Conservation (phyloP, 2,329 filamentous ascomycete genomes). For the Ophiostoma angusticollis region DNA sequence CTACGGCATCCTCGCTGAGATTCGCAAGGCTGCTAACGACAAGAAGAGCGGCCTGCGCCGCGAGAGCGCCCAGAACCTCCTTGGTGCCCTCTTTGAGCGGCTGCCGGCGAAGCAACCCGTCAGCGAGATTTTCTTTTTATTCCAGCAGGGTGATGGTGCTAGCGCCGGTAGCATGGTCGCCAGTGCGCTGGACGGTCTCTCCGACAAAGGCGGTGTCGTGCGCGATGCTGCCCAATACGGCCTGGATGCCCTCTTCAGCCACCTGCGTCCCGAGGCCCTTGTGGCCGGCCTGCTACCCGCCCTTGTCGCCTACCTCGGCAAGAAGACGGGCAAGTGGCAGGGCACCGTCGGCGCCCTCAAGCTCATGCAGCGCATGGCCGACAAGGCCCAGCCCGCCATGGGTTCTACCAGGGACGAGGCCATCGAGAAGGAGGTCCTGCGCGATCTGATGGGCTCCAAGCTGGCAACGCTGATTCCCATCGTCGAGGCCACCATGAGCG, state of each 20-base stretch:
- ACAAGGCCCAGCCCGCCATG: constrained; percentile 78
- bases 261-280: constrained; percentile 69
- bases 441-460: constrained; percentile 80
- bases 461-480: constrained; percentile 80
- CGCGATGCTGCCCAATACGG: constrained; percentile 90
- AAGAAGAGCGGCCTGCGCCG: constrained; percentile 83
- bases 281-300: constrained; percentile 71
- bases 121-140: constrained; percentile 67
- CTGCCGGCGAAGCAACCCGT: constrained; percentile 66
- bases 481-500: constrained; percentile 89
- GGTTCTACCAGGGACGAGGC: constrained; percentile 72
- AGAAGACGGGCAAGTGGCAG: constrained; percentile 91
- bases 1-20: constrained; percentile 42
- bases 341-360: constrained; percentile 78
- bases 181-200: constrained; percentile 67
- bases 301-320: constrained; percentile 62
- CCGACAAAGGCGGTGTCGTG: constrained; percentile 82
- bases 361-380: constrained; percentile 82
- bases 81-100: constrained; percentile 86
- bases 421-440: constrained; percentile 73
- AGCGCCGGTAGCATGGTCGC: constrained; percentile 56
- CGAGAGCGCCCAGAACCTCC: constrained; percentile 87
- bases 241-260: constrained; percentile 72
- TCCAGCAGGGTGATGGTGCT: constrained; percentile 75
- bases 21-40: constrained; percentile 67